A percentile compares a stretch with the other conserved stretches of the same genome.
phyloP scores from a whole-genome alignment of 2,329 filamentous ascomycete genomes.

The Ramichloridium luteum region DNA sequence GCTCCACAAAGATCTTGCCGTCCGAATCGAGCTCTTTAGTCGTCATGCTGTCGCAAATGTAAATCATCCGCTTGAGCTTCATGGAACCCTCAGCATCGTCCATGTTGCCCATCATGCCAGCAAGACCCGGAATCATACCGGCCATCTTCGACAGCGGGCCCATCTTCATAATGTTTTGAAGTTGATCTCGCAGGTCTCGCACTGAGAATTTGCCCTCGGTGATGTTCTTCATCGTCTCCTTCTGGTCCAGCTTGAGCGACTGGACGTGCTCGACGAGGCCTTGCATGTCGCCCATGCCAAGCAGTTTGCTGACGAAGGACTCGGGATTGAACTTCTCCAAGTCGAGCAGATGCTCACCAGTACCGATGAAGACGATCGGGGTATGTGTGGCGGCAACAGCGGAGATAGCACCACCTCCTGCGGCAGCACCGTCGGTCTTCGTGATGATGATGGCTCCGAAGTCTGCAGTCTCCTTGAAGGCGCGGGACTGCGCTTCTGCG shows the following conservation, averaged over 20 bases:
- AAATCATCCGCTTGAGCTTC: constrained; percentile 96
- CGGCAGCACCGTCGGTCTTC: constrained; percentile 92
- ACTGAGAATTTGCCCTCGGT: constrained; percentile 93
- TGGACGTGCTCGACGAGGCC: constrained; percentile 95
- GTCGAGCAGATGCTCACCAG: constrained; percentile 93
- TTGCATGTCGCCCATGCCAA: constrained; percentile 95
- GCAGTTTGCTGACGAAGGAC: constrained; percentile 82
- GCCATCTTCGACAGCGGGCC: constrained; percentile 94
- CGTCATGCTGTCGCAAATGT: constrained; percentile 98
- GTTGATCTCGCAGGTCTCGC: constrained; percentile 84
- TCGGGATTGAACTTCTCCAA: constrained; percentile 85
- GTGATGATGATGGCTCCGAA: constrained; percentile 99
- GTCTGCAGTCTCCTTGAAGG: constrained; percentile 93
- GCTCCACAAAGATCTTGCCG: constrained; percentile 84
- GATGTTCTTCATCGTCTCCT: constrained; percentile 98
- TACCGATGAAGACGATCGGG: constrained; percentile 95
- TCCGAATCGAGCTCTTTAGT: constrained; percentile 90
- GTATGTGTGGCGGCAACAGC: constrained; percentile 93
- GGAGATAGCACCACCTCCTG: constrained; percentile 92
- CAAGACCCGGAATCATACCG: constrained; percentile 94
- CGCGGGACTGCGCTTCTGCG: constrained; percentile 84
- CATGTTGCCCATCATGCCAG: constrained; percentile 87
- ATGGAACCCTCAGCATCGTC: constrained; percentile 91
- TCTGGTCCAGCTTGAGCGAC: constrained; percentile 86
- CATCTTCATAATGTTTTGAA: constrained; percentile 99